Evolutionary conservation across 371 early-diverging fungal species (phyloP), one percentile per base, ranked within the genome.

Genomic region (Rhizopus arrhizus): DNA sequence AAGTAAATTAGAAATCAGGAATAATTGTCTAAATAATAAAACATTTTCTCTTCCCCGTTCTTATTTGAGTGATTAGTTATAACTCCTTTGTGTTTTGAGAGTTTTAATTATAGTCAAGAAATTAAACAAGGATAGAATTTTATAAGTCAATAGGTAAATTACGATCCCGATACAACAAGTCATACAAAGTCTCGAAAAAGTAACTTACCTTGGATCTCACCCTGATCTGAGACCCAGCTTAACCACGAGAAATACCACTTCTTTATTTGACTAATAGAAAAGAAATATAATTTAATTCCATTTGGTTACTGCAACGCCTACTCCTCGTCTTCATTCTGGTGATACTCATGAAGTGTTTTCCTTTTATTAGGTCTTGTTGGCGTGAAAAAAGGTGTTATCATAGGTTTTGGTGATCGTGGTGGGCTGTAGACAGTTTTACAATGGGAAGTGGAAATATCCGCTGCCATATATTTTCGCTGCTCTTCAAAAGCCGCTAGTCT

Each of bases 351-450:
- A 62, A 42, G 45, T 22, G 2, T 58, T 58, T 57, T 63, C 58
- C 64, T 63, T 63, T 63, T 58, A 48, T 53, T 57, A 52, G 57
- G 51, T 61, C 61, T 61, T 62, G 52, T 28, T 52, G 62, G 64
- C 32, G 57, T 43, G 56, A 56, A 52, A 52, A 62, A 56, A 62
- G 62, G 57, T 62, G 58, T 58, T 53, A 43, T 57, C 49, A 58
- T 52, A 53, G 53, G 58, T 48, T 54, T 57, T 58, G 64, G 36
- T 63, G 58, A 53, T 53, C 53, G 40, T 56, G 64, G 58, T 58
- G 53, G 64, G 48, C 54, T 63, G 53, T 63, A 29, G 45, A 45
- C 64, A 63, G 46, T 51, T 52, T 56, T 13, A 52, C 53, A 36
- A 56, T 56, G 57, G 46, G 41, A 58, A 53, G 64, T 58, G 15